Evolutionary conservation across 257 asterid species (phyloP), one percentile per base, ranked within the genome.

Genomic region (Solanum chiquidenum): DNA sequence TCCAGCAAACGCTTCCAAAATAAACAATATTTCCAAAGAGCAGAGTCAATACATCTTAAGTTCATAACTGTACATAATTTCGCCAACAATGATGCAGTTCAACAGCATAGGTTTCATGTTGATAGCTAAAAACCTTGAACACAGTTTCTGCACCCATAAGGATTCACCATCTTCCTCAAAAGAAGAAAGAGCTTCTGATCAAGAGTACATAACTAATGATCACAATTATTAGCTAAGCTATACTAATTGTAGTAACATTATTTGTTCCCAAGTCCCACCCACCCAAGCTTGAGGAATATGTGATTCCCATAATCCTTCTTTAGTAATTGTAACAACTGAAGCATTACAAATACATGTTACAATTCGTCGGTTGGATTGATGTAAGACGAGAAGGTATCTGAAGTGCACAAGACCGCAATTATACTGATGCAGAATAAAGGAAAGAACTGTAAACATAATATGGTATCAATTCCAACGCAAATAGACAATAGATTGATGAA

Each of bases 121-220:
- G 66, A 79, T 27, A 46, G 40, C 27, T 6, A 27, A 13, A 75
- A 25, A 42, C 55, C 84, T 42, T 12, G 62, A 14, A 77, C 31
- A 27, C 66, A 27, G 85, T 44, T 23, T 27, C 85, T 27, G 66
- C 27, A 42, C 40, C 62, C 85, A 27, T 27, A 4, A 46, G 27
- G 85, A 80, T 80, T 44, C 35, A 16, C 23, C 83, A 92, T 91
- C 95, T 93, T 95, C 96, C 96, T 94, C 92, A 96, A 88, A 88
- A 95, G 98, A 88, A 95, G 93, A 89, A 94, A 95, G 90, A 94
- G 69, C 94, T 90, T 94, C 58, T 95, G 93, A 87, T 94, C 96
- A 62, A 92, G 92, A 83, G 84, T 93, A 16, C 58, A 46, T 13
- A 52, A 2, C 6, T 16, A 52, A 0, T 52, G 62, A 52, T 52